Conservation (phyloP, 768 basidiomycete genomes). For the Hydnomerulius pinastri region DNA sequence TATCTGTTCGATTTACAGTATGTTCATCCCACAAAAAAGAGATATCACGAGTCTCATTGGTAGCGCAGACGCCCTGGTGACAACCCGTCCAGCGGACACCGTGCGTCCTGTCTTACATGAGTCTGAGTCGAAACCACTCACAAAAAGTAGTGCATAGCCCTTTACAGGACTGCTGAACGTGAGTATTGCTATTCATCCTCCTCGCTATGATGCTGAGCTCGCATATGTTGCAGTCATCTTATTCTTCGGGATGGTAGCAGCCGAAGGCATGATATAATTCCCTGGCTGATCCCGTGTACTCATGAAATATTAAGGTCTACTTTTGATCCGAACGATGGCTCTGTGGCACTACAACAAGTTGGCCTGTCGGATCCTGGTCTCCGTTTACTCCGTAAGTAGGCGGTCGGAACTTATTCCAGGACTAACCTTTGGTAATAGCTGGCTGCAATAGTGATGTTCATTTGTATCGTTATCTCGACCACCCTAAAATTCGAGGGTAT, state of each 20-base stretch:
- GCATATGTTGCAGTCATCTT: conserved; percentile 1
- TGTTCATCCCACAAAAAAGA: not conserved
- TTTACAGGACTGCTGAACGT: conserved; percentile 11
- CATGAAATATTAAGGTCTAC: conserved; percentile 1
- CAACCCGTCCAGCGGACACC: not conserved
- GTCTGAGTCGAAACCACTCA: not conserved
- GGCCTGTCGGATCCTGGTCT: not conserved
- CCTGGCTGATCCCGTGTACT: not conserved
- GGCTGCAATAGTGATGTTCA: conserved; percentile 7
- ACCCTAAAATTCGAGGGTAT: conserved; percentile 4
- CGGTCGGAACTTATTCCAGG: not conserved
- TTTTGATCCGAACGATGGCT: conserved; percentile 14
- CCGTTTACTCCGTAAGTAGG: conserved; percentile 6
- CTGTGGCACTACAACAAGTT: conserved; percentile 1
- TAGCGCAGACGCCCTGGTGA: not conserved
- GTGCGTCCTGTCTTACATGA: not conserved
- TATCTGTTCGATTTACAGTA: conserved; percentile 7
- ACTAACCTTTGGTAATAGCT: not conserved
- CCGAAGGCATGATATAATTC: conserved; percentile 3
- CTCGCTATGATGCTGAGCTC: not conserved
- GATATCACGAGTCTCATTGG: too few species aligned
- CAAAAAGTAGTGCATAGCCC: conserved; percentile 6
- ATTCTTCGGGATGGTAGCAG: conserved; percentile 7
- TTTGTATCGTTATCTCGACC: conserved; percentile 4
- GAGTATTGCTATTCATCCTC: not conserved